A percentile compares a stretch with the other conserved stretches of the same genome.
These are phyloP conservation scores for Fusarium neocosmosporiellum DNA, from an alignment of 2,329 filamentous ascomycete genomes.

Conservation along the genomic window DNA sequence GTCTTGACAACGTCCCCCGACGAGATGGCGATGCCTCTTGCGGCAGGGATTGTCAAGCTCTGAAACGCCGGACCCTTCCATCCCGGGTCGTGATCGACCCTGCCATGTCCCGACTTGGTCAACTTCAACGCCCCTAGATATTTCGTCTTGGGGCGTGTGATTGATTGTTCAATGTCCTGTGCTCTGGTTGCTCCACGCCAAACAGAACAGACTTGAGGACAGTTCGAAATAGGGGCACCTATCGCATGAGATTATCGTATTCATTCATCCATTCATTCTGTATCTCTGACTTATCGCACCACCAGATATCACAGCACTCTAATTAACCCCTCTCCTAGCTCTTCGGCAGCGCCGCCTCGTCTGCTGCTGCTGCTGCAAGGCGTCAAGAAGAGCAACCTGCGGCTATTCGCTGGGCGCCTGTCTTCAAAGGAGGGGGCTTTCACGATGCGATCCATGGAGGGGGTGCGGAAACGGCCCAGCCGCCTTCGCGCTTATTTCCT, in stretches of 20 bases:
- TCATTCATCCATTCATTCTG: background rate
- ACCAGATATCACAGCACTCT: background rate
- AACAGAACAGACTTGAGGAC: background rate
- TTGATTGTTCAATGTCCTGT: background rate
- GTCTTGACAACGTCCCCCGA: constrained; percentile 49
- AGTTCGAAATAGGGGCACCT: background rate
- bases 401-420: constrained; percentile 20
- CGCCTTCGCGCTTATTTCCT: constrained; percentile 33
- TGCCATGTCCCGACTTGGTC: background rate
- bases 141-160: background rate
- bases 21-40: constrained; percentile 37
- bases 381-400: constrained; percentile 9
- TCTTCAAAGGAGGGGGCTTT: background rate
- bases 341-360: constrained; percentile 19
- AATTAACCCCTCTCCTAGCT: background rate
- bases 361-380: background rate
- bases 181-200: background rate
- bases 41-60: constrained; percentile 46
- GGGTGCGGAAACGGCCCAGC: constrained; percentile 22
- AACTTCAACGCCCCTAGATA: constrained; percentile 2
- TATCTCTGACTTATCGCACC: background rate
- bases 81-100: constrained; percentile 41
- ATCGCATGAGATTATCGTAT: background rate
- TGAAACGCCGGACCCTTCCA: constrained; percentile 50
- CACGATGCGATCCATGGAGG: background rate